Evolutionary conservation across 2,329 filamentous ascomycete genomes (phyloP).

Genomic region (Sporothrix pallida): DNA sequence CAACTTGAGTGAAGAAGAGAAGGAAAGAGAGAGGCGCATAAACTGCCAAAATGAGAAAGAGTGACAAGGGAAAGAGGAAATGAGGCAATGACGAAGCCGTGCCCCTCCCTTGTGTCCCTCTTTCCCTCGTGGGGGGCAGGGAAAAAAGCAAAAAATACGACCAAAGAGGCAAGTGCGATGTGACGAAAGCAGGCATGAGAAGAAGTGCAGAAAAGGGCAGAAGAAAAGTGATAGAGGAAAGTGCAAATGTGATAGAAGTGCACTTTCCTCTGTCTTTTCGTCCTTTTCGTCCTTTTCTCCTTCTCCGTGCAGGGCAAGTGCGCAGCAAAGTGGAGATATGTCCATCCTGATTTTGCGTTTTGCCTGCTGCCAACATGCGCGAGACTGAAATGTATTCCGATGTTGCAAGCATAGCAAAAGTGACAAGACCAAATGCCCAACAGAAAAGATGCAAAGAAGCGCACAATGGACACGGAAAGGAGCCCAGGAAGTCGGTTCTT

Average conservation of each 20-base stretch:
- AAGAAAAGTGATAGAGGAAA: no score
- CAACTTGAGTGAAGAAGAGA: no score
- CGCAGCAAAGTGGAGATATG: constrained; percentile 21
- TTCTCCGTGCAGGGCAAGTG: constrained; percentile 11
- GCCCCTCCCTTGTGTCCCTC: neutral
- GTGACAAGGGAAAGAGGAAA: neutral
- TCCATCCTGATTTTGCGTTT: neutral
- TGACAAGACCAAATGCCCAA: neutral
- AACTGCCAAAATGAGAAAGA: no score
- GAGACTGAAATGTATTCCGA: neutral
- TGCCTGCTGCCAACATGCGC: neutral
- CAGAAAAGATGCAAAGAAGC: no score
- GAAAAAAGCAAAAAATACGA: neutral
- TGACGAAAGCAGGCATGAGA: no score
- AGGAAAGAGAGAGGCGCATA: no score
- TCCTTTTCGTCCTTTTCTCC: neutral
- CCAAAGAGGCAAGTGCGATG: neutral
- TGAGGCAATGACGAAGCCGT: neutral
- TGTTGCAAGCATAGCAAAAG: neutral
- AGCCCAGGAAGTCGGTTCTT: constrained; percentile 2
- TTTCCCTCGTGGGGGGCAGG: constrained; percentile 6
- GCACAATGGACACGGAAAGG: neutral
- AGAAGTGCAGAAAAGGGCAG: no score
- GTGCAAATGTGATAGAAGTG: neutral
- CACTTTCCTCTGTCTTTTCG: neutral